Conservation (phyloP, 2,329 filamentous ascomycete species). For the Cladosporium sp. region DNA sequence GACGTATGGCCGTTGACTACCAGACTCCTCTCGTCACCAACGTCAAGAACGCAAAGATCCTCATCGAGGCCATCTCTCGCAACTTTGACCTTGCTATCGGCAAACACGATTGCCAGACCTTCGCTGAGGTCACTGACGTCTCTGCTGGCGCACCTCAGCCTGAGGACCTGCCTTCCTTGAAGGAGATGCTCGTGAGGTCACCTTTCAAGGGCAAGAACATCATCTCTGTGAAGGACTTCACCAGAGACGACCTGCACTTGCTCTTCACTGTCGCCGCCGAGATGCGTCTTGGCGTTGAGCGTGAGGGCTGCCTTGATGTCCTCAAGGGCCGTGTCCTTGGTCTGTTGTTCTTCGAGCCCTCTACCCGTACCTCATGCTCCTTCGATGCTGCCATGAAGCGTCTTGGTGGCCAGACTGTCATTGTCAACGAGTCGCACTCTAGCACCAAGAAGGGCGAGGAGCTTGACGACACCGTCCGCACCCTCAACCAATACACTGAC, state of each 20-base stretch:
- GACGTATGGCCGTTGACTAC: constrained; percentile 97
- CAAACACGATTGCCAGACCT: constrained; percentile 86
- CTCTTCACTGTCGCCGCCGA: constrained; percentile 96
- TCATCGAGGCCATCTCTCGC: constrained; percentile 88
- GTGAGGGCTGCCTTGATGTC: constrained; percentile 81
- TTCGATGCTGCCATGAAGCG: constrained; percentile 99
- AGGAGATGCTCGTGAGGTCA: constrained; percentile 71
- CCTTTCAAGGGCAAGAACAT: constrained; percentile 88
- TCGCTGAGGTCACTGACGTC: constrained; percentile 42
- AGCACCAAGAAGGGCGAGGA: constrained; percentile 93
- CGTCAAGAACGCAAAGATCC: constrained; percentile 97
- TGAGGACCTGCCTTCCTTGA: constrained; percentile 53
- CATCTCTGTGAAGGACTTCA: constrained; percentile 87
- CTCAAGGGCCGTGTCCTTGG: constrained; percentile 82
- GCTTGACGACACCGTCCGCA: constrained; percentile 88
- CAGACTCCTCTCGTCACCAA: constrained; percentile 97
- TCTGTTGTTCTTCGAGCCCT: constrained; percentile 97
- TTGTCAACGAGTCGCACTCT: constrained; percentile 76
- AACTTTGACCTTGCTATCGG: constrained; percentile 81
- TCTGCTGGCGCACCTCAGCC: constrained; percentile 33
- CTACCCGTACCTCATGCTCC: constrained; percentile 88
- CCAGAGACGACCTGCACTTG: constrained; percentile 78
- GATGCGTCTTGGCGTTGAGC: constrained; percentile 92
- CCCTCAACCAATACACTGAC: constrained; percentile 89
- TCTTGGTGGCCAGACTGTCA: constrained; percentile 80